phyloP scores from a whole-genome alignment of 2,329 filamentous ascomycete species.

The Colletotrichum endophyticum region DNA sequence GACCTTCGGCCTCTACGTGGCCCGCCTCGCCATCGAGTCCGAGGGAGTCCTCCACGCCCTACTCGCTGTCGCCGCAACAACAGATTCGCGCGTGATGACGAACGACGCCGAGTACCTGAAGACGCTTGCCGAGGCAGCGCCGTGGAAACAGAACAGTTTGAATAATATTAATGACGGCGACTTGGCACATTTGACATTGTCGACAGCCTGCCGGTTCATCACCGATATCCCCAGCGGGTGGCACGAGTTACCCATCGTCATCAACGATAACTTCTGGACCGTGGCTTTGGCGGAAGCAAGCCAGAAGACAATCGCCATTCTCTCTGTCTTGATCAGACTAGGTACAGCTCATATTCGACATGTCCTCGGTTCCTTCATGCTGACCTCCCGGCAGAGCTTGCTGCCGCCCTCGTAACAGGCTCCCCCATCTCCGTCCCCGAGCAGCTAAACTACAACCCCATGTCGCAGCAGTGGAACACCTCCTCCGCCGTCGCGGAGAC shows the following conservation, averaged over 20 bases:
- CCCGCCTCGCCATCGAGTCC: conserved; percentile 32
- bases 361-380: neutral
- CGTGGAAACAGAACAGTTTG: neutral
- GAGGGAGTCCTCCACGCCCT: conserved; percentile 29
- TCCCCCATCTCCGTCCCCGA: conserved; percentile 29
- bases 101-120: neutral
- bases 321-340: conserved; percentile 28
- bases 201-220: conserved; percentile 2
- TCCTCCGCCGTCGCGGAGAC: conserved; percentile 19
- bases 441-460: conserved; percentile 17
- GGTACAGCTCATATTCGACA: conserved; percentile 16
- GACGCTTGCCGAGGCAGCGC: neutral
- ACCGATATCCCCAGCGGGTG: neutral
- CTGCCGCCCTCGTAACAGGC: conserved; percentile 30
- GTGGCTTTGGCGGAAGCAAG: neutral
- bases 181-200: neutral
- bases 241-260: neutral
- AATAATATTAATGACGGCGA: neutral
- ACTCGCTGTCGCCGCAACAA: conserved; percentile 22
- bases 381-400: conserved; percentile 26
- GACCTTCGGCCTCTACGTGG: conserved; percentile 42
- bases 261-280: neutral
- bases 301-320: conserved; percentile 8
- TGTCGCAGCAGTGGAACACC: neutral
- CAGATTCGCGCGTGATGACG: neutral